phyloP scores from a whole-genome alignment of 2,329 filamentous ascomycete genomes.

The Pleoardoris graminearum region DNA sequence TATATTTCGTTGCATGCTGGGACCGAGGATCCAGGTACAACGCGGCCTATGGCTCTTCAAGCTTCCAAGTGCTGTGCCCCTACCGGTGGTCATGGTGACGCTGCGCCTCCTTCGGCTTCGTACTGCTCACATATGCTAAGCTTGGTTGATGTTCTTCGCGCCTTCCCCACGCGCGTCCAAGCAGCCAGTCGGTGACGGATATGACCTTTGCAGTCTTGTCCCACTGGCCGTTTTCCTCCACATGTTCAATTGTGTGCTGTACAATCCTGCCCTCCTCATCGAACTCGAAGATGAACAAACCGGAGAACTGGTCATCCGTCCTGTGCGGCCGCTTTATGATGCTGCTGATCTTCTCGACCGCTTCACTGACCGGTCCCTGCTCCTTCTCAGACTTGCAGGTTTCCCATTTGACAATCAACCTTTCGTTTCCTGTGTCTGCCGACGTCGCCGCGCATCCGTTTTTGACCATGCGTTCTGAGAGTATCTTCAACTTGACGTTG shows the following conservation, averaged over 20 bases:
- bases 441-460: conserved; percentile 52
- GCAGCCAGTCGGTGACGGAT: conserved; percentile 89
- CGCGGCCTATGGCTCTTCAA: too few relatives aligned
- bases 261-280: conserved; percentile 81
- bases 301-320: conserved; percentile 72
- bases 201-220: conserved; percentile 85
- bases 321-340: conserved; percentile 57
- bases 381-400: conserved; percentile 60
- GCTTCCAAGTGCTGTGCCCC: too few relatives aligned
- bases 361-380: conserved; percentile 52
- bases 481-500: conserved; percentile 83
- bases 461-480: conserved; percentile 82
- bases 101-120: conserved; percentile 16
- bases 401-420: conserved; percentile 89
- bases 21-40: too few relatives aligned
- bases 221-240: conserved; percentile 80
- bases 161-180: conserved; percentile 71
- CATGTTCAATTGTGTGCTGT: conserved; percentile 92
- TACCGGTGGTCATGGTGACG: conserved; percentile 5
- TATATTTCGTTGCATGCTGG: too few relatives aligned
- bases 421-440: conserved; percentile 62
- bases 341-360: conserved; percentile 58
- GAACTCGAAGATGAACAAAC: conserved; percentile 94
- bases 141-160: conserved; percentile 49
- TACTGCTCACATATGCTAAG: conserved; percentile 44